Base-by-base conservation (phyloP, 2,329 filamentous ascomycete genomes). In the Cytospora paraplurivora region DNA sequence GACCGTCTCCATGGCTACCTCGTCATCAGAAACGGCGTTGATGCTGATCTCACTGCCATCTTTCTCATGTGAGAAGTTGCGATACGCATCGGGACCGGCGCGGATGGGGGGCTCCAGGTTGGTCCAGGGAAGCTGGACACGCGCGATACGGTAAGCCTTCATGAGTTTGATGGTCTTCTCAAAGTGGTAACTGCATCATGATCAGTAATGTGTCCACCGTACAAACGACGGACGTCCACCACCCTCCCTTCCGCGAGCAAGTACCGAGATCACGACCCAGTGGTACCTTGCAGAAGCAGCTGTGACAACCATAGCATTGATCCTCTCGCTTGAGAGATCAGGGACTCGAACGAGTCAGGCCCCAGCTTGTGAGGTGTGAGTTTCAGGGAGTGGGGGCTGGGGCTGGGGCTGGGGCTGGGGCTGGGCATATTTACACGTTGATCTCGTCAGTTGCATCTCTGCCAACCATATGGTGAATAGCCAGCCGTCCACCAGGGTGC, bases 401-500 rank as follows among this genome's bases (percentile, higher is more conserved):
- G 10, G 15, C 13, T 62, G 49, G 35, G 58, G 33, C 44, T 44
- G 62, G 58, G 61, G 38, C 34, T 21, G 52, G 37, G 34, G n/a
- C 41, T 11, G 49, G 27, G 52, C n/a, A 54, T 55, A 72, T 67
- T 77, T 81, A 85, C 83, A 80, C 81, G 67, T 81, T 81, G 69
- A 86, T 85, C 70, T 86, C 83, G 69, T 85, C 82, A 21, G 82
- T 84, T 32, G 84, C 82, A 73, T 86, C 84, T 72, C 78, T 79
- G 62, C 84, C 84, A 4, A 86, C 81, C 82, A 86, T 87, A 74
- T 88, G 85, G 67, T 83, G 71, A 66, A 88, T 85, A 21, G 85
- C 82, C 33, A 88, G 74, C 15, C 77, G 75, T 37, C 86, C 86
- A 21, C 86, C 86, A 0, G 86, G 86, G 69, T 88, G 86, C 62